Base-by-base conservation (phyloP, 2,329 filamentous ascomycete genomes). In the Tetracladium maxilliforme region DNA sequence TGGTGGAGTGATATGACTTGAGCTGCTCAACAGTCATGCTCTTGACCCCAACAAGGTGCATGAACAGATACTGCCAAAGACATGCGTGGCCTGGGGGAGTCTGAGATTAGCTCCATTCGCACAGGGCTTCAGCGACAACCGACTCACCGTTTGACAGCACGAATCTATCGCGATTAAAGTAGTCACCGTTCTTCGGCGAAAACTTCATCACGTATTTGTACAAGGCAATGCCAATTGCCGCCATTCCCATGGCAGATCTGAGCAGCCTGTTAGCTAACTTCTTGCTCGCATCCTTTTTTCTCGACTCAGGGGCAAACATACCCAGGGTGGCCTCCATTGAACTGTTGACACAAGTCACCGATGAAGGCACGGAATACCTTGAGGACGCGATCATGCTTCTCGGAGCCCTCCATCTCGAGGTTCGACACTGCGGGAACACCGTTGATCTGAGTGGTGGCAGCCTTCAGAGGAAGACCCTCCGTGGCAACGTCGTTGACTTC, bases 301-400 rank as follows among this genome's bases (percentile, higher is more conserved):
- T 14, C 16, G 6, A 25, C 21, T 11, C 30, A 21, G 23, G 14
- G n/a, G n/a, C 18, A 8, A 21, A 27, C 56, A 36, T 52, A 72
- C 64, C 72, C 73, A 11, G 72, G 73, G 40, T 79, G 74, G 0
- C 74, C 74, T 18, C 71, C 71, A 33, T 67, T 67, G 46, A 76
- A 80, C 34, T 79, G 72, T 42, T 79, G 61, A 38, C 71, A 78
- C 4, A 80, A 48, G 41, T 80, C 74, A 22, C 73, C 70, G 30
- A 79, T 71, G 16, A 79, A 48, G 24, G 64, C 51, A 27, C 73
- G 56, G 40, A 76, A 75, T 6, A 64, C 65, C 36, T 58, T 61
- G 25, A 78, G 46, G 3, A 73, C 65, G 12, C 63, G 41, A 24
- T 70, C 58, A 23, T 28, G 16, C 11, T 13, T 22, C 6, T 6